Percentiles rank a stretch among this genome's conserved stretches.
These are phyloP conservation scores for Chlamydomonas asymmetrica DNA, from an alignment of 139 green algal species.

Conservation along the genomic window DNA sequence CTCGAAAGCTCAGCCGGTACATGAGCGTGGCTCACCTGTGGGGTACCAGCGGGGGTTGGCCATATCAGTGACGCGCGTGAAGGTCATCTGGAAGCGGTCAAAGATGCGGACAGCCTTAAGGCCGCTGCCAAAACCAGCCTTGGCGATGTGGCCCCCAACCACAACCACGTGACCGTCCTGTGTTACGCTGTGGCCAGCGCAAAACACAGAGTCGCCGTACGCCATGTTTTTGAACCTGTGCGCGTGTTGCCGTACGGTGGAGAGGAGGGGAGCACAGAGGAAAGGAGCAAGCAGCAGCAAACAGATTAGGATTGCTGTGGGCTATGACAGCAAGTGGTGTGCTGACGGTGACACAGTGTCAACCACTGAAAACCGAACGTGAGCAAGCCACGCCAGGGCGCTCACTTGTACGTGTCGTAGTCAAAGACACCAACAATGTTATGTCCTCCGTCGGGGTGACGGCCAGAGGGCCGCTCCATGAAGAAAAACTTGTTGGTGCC, in stretches of 20 bases:
- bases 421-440: constrained; percentile 30
- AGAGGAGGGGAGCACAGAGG: too few species aligned
- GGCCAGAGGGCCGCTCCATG: constrained; percentile 38
- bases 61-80: constrained; percentile 29
- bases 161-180: constrained; percentile 29
- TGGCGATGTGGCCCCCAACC: constrained; percentile 36
- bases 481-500: constrained; percentile 36
- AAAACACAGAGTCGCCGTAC: constrained; percentile 28
- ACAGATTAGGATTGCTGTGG: too few species aligned
- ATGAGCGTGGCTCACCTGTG: too few species aligned
- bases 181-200: constrained; percentile 25
- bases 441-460: constrained; percentile 30
- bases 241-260: too few species aligned
- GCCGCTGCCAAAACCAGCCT: constrained; percentile 23
- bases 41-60: constrained; percentile 20
- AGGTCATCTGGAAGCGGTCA: neutral
- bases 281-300: too few species aligned
- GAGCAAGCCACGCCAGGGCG: too few species aligned
- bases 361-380: too few species aligned
- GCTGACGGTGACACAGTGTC: too few species aligned
- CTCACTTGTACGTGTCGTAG: constrained; percentile 4
- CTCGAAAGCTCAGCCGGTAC: too few species aligned
- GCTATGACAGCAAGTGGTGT: too few species aligned
- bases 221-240: constrained; percentile 28
- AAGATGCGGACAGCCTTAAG: constrained; percentile 34